Conservation (phyloP, 805 yeast genomes). For the Wickerhamomyces bisporus region DNA sequence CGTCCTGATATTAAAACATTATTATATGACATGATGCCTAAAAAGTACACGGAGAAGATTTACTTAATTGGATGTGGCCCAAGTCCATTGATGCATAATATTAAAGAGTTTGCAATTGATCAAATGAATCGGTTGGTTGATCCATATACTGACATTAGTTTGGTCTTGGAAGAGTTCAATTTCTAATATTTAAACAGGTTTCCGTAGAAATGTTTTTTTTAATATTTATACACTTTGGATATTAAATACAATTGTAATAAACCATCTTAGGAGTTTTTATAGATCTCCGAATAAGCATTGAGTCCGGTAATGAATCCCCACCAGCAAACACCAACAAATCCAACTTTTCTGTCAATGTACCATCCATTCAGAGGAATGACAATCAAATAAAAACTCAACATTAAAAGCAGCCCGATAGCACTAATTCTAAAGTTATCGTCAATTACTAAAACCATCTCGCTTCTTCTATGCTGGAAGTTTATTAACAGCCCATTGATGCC, state of each 20-base stretch:
- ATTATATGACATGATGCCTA: constrained; percentile 1
- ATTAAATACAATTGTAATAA: no score
- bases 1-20: constrained; percentile 17
- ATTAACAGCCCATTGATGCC: constrained; percentile 67
- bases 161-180: constrained; percentile 19
- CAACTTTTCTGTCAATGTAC: constrained; percentile 21
- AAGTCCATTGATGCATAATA: constrained; percentile 9
- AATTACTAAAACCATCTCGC: constrained; percentile 10
- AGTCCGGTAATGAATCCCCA: constrained; percentile 23
- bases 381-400: constrained; percentile 18
- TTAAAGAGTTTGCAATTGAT: constrained; percentile 19
- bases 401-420: constrained; percentile 17
- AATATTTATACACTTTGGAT: no score
- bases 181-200: constrained; percentile 8
- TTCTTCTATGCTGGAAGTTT: constrained; percentile 13
- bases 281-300: constrained; percentile 18
- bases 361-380: constrained; percentile 20
- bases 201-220: not conserved
- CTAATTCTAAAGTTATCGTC: constrained; percentile 21
- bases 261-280: not conserved
- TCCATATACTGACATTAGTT: constrained; percentile 8
- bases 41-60: constrained; percentile 1
- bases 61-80: constrained; percentile 25
- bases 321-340: constrained; percentile 19
- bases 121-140: not conserved